Base-by-base conservation (phyloP, 1,284 basidiomycete species). In the Ceratobasidium sp. region DNA sequence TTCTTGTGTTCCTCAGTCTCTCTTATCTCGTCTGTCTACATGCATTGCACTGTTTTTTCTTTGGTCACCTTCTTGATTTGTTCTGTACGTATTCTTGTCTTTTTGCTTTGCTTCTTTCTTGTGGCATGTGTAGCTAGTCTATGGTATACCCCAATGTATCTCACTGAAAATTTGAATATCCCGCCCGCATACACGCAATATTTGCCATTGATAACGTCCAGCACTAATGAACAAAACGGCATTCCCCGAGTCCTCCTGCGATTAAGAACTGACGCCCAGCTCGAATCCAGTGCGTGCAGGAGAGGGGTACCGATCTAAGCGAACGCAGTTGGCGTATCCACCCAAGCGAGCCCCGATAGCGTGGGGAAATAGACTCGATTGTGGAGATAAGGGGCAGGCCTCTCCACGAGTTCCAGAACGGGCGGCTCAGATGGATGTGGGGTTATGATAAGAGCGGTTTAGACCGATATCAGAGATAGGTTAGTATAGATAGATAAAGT, bases 111-210 rank as follows among this genome's bases (percentile, higher is more conserved):
- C 26, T 50, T 48, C 23, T 17, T 44, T 59, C 38, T 48, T 42
- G 23, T 48, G 28, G 13, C 38, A 44, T 59, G 12, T 70, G 68
- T 70, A 56, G 50, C 17, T 69, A 23, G 64, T 66, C 52, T 57
- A 73, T 73, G 26, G 15, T 48, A 73, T 71, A 71, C 70, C 70
- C 70, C 17, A 57, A 73, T 73, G 70, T 73, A 73, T 73, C 57
- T 20, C 40, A 61, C 42, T 52, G 15, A 62, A 62, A n/a, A n/a
- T 38, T 38, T 62, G 52, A 54, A 54, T 20, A 7, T 20, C 52
- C 17, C 52, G n/a, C 12, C 38, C 33, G 4, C 10, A 20, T 9
- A 62, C 40, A 10, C 33, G 59, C 38, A 46, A 46, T 6, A 6
- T 46, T 46, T 46, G n/a, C n/a, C 44, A 46, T 13, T 13, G 44